Evolutionary conservation across 164 flowering plant species (phyloP).

Genomic region (Saururus chinensis): DNA sequence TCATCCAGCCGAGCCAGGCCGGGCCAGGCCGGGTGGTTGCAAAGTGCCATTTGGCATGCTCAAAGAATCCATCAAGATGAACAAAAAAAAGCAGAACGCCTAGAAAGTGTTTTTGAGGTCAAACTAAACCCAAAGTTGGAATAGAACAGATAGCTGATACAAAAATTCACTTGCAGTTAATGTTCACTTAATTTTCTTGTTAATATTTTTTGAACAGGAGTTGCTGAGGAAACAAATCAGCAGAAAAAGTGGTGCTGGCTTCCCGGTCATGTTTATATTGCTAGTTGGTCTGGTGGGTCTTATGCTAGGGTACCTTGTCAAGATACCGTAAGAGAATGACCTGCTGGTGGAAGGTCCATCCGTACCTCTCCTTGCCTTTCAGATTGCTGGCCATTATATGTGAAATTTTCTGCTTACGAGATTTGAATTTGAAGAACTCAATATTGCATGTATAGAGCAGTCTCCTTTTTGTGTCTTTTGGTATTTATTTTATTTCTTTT

Average conservation of each 20-base stretch:
- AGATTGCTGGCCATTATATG: neutral
- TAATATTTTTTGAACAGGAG: conserved; percentile 25
- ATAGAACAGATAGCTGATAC: neutral
- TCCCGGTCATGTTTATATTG: conserved; percentile 31
- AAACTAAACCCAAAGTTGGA: too few relatives aligned
- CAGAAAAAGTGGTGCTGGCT: conserved; percentile 28
- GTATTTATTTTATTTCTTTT: neutral
- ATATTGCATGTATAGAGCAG: neutral
- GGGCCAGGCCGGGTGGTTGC: too few relatives aligned
- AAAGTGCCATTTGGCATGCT: too few relatives aligned
- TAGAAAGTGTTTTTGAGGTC: too few relatives aligned
- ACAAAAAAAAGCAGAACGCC: too few relatives aligned
- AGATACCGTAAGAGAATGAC: neutral
- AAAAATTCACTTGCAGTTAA: neutral
- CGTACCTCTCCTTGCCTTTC: neutral
- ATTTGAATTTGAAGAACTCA: neutral
- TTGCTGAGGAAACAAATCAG: conserved; percentile 41
- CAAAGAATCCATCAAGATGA: neutral
- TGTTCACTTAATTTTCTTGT: too few relatives aligned
- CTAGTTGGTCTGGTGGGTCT: conserved; percentile 42
- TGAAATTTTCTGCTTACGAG: neutral
- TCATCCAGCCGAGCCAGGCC: too few relatives aligned
- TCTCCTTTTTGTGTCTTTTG: neutral
- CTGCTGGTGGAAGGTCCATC: neutral
- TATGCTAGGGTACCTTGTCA: conserved; percentile 35